Evolutionary conservation across 2,329 filamentous ascomycete genomes (phyloP), one percentile per base, ranked within the genome.

Genomic region (Colletotrichum coccodes): DNA sequence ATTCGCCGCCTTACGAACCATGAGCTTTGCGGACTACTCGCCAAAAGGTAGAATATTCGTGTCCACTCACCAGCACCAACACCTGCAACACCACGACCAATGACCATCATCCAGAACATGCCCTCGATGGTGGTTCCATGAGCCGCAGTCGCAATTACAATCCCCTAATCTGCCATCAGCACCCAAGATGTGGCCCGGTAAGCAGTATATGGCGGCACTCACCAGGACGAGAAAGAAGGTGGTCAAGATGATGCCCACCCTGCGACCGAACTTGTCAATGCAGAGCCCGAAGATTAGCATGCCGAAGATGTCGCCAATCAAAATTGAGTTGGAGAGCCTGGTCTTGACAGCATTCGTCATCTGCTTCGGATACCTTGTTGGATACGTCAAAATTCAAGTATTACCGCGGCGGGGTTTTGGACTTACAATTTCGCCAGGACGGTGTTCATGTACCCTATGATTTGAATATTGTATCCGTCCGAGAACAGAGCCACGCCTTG

Each of bases 21-120:
- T 70, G n/a, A 64, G 64, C 18, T n/a, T 46, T 14, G 8, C 11
- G 0, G 23, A 12, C 7, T 3, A 6, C 8, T 32, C 5, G 16
- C n/a, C n/a, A 14, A 11, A 3, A 14, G 23, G 0, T 3, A 5
- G 18, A 11, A 3, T 28, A 28, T 44, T 18, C 0, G 26, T 4
- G n/a, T 34, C 1, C 21, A 67, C 73, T 63, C 63, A 72, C 82
- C 84, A 4, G 82, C 78, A 50, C 84, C 84, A 21, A 86, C 83
- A 3, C 84, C 83, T 14, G 82, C 80, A 23, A 85, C 77, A 2
- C 84, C 84, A 32, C 85, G 79, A 1, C 82, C 80, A 26, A 85
- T 74, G 0, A 82, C 84, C 79, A 86, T 80, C 79, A 85, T 85
- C 83, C 83, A 85, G 56, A 85, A 82, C 80, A 86, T 84, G 59